Percentiles rank a stretch among this genome's conserved stretches.
These are phyloP conservation scores for Neoboletus magnificus DNA, from an alignment of 768 basidiomycete genomes.

Conservation along the genomic window DNA sequence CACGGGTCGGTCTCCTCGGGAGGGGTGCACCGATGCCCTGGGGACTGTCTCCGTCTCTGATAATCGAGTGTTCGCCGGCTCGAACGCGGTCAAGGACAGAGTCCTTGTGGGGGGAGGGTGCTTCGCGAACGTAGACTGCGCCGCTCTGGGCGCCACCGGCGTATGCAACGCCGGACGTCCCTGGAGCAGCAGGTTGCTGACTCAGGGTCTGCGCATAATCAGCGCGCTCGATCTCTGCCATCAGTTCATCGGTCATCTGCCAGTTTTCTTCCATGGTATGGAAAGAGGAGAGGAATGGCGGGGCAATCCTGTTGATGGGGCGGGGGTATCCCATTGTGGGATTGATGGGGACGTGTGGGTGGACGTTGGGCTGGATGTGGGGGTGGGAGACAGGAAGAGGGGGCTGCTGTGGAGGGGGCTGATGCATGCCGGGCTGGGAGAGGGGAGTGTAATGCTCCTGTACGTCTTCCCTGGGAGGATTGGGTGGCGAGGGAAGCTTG, in stretches of 20 bases:
- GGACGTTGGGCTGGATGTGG: constrained; percentile 28
- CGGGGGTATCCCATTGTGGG: constrained; percentile 56
- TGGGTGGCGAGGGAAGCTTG: constrained; percentile 31
- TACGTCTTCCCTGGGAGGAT: constrained; percentile 10
- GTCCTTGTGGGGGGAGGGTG: constrained; percentile 46
- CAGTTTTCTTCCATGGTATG: constrained; percentile 55
- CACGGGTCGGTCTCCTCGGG: constrained; percentile 22
- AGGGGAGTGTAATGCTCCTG: constrained; percentile 46
- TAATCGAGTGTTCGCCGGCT: constrained; percentile 49
- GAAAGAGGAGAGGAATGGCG: constrained; percentile 55
- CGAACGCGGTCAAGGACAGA: constrained; percentile 55
- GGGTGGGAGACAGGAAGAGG: constrained; percentile 35
- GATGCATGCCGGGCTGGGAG: constrained; percentile 30
- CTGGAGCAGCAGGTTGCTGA: constrained; percentile 37
- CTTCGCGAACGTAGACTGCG: constrained; percentile 33
- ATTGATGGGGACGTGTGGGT: constrained; percentile 26
- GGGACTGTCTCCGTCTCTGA: constrained; percentile 48
- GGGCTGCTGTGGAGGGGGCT: constrained; percentile 35
- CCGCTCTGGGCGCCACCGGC: constrained; percentile 45
- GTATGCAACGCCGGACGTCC: constrained; percentile 44
- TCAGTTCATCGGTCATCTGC: constrained; percentile 66
- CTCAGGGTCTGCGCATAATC: constrained; percentile 58
- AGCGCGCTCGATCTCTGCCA: constrained; percentile 71
- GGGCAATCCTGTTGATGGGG: constrained; percentile 54
- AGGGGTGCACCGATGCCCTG: constrained; percentile 23